These are phyloP conservation scores for Chlamydomonas schloesseri DNA, from an alignment of 139 green algal species.

Conservation along the genomic window DNA sequence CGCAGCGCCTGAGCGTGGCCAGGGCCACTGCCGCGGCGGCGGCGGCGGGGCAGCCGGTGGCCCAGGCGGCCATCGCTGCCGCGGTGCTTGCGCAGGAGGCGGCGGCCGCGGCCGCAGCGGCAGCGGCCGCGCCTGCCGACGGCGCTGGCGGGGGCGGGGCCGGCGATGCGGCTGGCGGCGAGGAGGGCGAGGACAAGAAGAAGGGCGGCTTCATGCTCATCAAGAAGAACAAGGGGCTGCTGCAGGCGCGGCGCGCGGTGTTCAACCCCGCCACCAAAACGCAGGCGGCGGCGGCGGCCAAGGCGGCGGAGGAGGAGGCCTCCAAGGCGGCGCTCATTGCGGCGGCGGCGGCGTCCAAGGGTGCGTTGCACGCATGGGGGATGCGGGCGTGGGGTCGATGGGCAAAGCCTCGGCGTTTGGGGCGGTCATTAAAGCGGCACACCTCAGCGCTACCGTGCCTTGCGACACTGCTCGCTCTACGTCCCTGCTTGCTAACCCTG, in stretches of 20 bases:
- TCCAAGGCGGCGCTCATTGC: constrained; percentile 13
- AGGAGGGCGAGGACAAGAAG: background rate
- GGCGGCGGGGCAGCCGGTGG: background rate
- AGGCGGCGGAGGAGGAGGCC: constrained; percentile 29
- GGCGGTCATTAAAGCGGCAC: too few species aligned
- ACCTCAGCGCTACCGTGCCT: too few species aligned
- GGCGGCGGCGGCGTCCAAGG: constrained; percentile 5
- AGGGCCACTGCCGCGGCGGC: background rate
- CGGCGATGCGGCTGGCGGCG: background rate
- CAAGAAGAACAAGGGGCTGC: constrained; percentile 49
- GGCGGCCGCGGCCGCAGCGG: background rate
- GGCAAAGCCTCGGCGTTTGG: too few species aligned
- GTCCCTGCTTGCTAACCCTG: too few species aligned
- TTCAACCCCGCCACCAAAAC: constrained; percentile 43
- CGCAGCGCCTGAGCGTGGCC: constrained; percentile 9
- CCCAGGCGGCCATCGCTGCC: background rate
- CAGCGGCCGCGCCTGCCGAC: background rate
- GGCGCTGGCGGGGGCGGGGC: background rate
- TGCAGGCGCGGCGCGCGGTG: constrained; percentile 36
- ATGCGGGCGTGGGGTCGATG: too few species aligned
- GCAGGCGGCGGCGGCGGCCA: constrained; percentile 24
- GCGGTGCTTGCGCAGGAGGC: background rate
- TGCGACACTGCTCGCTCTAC: too few species aligned
- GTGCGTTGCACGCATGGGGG: background rate
- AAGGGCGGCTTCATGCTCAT: constrained; percentile 45